phyloP scores from a whole-genome alignment of 352 stramenopile genomes.

The Globisporangium irregulare region DNA sequence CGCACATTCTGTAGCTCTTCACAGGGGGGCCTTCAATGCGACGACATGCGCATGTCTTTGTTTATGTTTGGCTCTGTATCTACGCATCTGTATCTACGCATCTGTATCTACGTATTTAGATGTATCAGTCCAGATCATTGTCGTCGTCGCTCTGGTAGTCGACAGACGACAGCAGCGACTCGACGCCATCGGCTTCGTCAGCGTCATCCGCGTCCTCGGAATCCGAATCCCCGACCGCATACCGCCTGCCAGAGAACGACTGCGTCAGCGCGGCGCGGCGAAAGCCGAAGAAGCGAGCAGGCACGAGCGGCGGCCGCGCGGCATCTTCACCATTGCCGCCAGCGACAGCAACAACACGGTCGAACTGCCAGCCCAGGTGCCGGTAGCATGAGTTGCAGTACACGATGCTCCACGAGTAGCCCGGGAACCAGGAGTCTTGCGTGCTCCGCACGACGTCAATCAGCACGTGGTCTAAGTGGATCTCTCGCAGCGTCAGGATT shows the following conservation, averaged over 20 bases:
- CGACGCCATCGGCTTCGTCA: not conserved
- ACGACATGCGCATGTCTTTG: not conserved
- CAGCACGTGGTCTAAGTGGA: slow-evolving; percentile 42
- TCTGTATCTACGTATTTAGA: not conserved
- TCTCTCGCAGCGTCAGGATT: slow-evolving; percentile 66
- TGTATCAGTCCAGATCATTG: not conserved
- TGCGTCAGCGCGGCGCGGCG: slow-evolving; percentile 54
- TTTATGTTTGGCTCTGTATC: not conserved
- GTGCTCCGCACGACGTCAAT: slow-evolving; percentile 45
- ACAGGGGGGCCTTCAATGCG: not conserved
- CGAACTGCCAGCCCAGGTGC: slow-evolving; percentile 81
- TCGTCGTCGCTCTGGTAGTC: slow-evolving; percentile 7
- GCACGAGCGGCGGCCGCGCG: slow-evolving; percentile 10
- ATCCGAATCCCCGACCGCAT: slow-evolving; percentile 3
- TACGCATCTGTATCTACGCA: not conserved
- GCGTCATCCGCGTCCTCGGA: not conserved
- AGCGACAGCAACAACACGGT: slow-evolving; percentile 27
- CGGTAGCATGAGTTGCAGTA: slow-evolving; percentile 63
- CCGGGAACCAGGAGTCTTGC: slow-evolving; percentile 76
- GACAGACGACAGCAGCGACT: slow-evolving; percentile 4
- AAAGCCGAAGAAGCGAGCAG: slow-evolving; percentile 64
- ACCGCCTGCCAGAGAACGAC: slow-evolving; percentile 18
- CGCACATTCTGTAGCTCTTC: not conserved
- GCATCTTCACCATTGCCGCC: not conserved
- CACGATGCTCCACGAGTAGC: slow-evolving; percentile 80